These are phyloP conservation scores for Circinella minor DNA, from an alignment of 371 early-diverging fungal species.

Conservation along the genomic window DNA sequence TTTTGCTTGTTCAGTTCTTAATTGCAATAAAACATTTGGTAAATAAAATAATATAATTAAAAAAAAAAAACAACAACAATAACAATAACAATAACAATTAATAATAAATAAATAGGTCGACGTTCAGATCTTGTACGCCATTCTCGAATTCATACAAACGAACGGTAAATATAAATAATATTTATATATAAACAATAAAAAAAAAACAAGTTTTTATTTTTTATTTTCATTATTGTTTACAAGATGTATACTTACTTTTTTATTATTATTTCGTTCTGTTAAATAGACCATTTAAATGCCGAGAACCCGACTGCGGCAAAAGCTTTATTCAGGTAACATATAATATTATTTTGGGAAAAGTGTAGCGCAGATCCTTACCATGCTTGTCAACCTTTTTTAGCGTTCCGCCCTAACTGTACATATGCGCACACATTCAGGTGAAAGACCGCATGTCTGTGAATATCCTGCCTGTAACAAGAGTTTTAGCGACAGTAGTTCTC, in stretches of 20 bases:
- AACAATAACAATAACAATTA: no score
- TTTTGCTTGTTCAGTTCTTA: slow-evolving; percentile 19
- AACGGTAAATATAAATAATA: slow-evolving; percentile 34
- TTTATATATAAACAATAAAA: background rate
- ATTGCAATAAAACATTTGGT: slow-evolving; percentile 28
- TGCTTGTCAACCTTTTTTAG: slow-evolving; percentile 27
- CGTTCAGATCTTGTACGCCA: slow-evolving; percentile 82
- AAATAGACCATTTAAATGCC: slow-evolving; percentile 69
- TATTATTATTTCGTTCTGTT: slow-evolving; percentile 2
- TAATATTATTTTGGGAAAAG: slow-evolving; percentile 14
- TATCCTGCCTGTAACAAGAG: slow-evolving; percentile 61
- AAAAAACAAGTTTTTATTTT: background rate
- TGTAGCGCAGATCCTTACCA: slow-evolving; percentile 20
- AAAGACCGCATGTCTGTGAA: slow-evolving; percentile 77
- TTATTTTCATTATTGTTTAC: background rate
- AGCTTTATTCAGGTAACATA: slow-evolving; percentile 66
- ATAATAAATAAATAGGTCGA: slow-evolving; percentile 23
- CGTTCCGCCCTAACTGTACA: slow-evolving; percentile 82
- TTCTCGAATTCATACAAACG: slow-evolving; percentile 80
- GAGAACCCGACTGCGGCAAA: slow-evolving; percentile 70
- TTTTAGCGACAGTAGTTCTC: slow-evolving; percentile 69
- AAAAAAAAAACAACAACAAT: background rate
- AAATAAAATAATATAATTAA: background rate
- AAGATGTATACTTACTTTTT: no score
- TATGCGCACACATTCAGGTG: slow-evolving; percentile 79